phyloP scores from a whole-genome alignment of 192 early-diverging fungal species.

The Podila epicladia region DNA sequence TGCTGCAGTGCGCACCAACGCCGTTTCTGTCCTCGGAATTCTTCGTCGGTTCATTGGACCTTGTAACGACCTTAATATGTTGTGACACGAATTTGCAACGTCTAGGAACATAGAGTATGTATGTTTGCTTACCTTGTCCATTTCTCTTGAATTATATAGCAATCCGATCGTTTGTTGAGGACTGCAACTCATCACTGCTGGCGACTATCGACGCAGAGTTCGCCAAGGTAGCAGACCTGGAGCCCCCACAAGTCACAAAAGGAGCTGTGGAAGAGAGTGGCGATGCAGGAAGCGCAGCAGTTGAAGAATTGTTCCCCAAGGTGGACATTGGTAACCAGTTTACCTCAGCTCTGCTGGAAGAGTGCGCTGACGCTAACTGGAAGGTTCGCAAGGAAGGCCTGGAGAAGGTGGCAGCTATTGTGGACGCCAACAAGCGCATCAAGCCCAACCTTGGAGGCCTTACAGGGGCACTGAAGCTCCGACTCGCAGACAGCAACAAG shows the following conservation, averaged over 20 bases:
- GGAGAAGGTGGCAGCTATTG: conserved; percentile 79
- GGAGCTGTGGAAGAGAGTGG: conserved; percentile 39
- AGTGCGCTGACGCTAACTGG: conserved; percentile 89
- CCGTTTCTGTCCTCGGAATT: conserved; percentile 83
- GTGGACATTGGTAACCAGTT: conserved; percentile 80
- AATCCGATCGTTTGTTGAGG: conserved; percentile 85
- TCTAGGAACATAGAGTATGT: no score
- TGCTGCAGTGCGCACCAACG: conserved; percentile 80
- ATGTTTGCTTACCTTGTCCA: no score
- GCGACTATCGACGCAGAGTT: conserved; percentile 93
- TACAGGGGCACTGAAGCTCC: conserved; percentile 78
- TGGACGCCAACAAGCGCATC: conserved; percentile 87
- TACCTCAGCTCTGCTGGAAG: conserved; percentile 68
- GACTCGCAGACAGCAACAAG: conserved; percentile 92
- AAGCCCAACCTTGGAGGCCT: conserved; percentile 87
- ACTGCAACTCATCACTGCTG: conserved; percentile 85
- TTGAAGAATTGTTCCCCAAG: conserved; percentile 89
- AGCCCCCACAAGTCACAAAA: conserved; percentile 73
- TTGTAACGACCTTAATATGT: conserved; percentile 48
- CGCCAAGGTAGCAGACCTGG: conserved; percentile 80
- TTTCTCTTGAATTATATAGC: conserved; percentile 49
- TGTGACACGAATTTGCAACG: not conserved
- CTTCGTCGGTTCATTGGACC: conserved; percentile 86
- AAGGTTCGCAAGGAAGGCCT: conserved; percentile 92
- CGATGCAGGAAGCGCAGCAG: conserved; percentile 58